Evolutionary conservation across 2,329 filamentous ascomycete species (phyloP).

Genomic region (Sporothrix pseudoabietina): DNA sequence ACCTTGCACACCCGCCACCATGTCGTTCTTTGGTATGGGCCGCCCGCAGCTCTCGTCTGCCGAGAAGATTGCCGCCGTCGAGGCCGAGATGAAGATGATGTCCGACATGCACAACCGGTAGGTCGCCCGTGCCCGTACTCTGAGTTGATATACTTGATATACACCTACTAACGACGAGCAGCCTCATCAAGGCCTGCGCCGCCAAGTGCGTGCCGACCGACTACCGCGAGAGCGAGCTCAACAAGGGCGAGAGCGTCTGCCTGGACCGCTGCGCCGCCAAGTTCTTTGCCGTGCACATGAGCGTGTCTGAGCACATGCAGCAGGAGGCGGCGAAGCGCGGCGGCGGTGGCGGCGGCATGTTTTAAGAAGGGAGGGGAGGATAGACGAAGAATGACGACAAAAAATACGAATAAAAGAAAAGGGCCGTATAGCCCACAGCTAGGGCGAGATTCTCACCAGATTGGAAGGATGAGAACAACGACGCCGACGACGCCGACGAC

Average conservation of each 20-base stretch:
- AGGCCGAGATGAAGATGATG: slow-evolving; percentile 93
- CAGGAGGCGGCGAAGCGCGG: slow-evolving; percentile 73
- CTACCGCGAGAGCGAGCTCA: slow-evolving; percentile 94
- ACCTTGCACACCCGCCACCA: slow-evolving; percentile 7
- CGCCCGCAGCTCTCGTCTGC: slow-evolving; percentile 85
- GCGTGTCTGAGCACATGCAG: slow-evolving; percentile 96
- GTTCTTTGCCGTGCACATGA: slow-evolving; percentile 98
- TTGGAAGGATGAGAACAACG: not conserved
- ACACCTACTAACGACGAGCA: slow-evolving; percentile 42
- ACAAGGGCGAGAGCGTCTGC: slow-evolving; percentile 98
- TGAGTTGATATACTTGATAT: not conserved
- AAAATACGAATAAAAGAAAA: not conserved
- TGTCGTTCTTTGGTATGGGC: slow-evolving; percentile 47
- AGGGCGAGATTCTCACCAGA: not conserved
- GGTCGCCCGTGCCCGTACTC: slow-evolving; percentile 30
- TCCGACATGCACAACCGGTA: slow-evolving; percentile 99
- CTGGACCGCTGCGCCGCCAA: slow-evolving; percentile 96
- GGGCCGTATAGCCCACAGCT: not conserved
- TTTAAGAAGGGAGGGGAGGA: slow-evolving; percentile 25
- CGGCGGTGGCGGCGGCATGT: slow-evolving; percentile 55
- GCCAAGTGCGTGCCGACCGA: slow-evolving; percentile 90
- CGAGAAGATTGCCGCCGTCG: slow-evolving; percentile 95
- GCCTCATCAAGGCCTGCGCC: slow-evolving; percentile 84
- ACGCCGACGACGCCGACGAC: not conserved
- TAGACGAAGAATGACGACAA: not conserved